Evolutionary conservation across 2,329 filamentous ascomycete genomes (phyloP).

Genomic region (Cladophialophora psammophila): DNA sequence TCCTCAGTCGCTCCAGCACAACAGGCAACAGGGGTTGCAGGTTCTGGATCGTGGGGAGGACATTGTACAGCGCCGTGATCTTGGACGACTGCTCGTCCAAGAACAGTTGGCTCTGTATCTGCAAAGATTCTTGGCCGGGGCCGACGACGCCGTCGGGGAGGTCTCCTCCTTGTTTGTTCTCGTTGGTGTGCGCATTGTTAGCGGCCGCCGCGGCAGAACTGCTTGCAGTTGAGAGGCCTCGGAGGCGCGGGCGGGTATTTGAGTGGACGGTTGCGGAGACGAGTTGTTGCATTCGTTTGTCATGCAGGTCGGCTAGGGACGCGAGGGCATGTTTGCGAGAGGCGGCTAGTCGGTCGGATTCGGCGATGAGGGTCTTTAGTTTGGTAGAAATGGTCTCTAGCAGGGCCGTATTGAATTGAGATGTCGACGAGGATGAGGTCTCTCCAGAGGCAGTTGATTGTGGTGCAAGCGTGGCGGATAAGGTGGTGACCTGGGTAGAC

Average conservation of each 20-base stretch:
- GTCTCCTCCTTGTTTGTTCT: conserved; percentile 56
- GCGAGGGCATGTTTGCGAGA: conserved; percentile 54
- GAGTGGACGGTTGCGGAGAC: conserved; percentile 34
- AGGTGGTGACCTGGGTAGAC: conserved; percentile 77
- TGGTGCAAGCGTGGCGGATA: conserved; percentile 62
- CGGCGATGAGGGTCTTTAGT: conserved; percentile 53
- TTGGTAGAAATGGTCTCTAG: conserved; percentile 54
- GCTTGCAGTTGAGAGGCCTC: conserved; percentile 50
- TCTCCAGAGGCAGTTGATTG: conserved; percentile 38
- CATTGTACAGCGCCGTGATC: conserved; percentile 89
- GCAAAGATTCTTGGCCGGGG: conserved; percentile 33
- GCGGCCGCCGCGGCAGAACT: conserved; percentile 26
- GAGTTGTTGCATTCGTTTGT: conserved; percentile 49
- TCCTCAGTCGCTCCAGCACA: conserved; percentile 83
- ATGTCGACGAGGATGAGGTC: conserved; percentile 34
- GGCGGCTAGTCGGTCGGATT: conserved; percentile 53
- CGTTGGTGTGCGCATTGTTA: conserved; percentile 51
- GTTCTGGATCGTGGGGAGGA: conserved; percentile 85
- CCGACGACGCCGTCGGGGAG: conserved; percentile 45
- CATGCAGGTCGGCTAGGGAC: conserved; percentile 51
- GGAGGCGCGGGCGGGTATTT: conserved; percentile 27
- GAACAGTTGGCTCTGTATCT: conserved; percentile 49
- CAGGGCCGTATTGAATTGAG: conserved; percentile 48
- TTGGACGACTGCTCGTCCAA: conserved; percentile 77
- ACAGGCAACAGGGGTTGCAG: conserved; percentile 84